These are phyloP conservation scores for Geotrichum australiense DNA, from an alignment of 1,139 yeast species.

Conservation along the genomic window DNA sequence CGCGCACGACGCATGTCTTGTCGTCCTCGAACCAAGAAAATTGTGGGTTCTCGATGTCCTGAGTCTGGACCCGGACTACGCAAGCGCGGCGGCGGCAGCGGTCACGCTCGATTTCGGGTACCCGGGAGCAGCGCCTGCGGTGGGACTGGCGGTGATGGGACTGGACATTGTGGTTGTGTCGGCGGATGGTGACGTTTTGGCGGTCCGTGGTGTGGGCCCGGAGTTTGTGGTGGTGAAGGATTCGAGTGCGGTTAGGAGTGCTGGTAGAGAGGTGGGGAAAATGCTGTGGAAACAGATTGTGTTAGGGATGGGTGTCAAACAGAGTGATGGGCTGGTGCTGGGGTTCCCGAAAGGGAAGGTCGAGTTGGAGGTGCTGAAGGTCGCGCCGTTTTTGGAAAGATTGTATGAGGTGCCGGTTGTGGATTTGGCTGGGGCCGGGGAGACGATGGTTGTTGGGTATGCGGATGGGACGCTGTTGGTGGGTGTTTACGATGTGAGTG, in stretches of 20 bases:
- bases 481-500: neutral
- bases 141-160: neutral
- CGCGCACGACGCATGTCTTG: conserved; percentile 1
- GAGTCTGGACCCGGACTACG: neutral
- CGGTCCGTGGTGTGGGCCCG: neutral
- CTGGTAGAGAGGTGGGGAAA: neutral
- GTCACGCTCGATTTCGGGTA: neutral
- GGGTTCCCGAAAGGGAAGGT: neutral
- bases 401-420: neutral
- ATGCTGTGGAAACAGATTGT: neutral
- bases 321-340: neutral
- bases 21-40: neutral
- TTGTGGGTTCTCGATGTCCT: neutral
- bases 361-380: neutral
- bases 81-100: no score
- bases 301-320: conserved; percentile 1
- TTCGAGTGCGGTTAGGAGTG: neutral
- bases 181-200: conserved; percentile 1
- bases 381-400: neutral
- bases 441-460: neutral
- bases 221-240: neutral
- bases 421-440: neutral
- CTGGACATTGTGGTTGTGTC: neutral
- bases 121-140: neutral
- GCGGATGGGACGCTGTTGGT: neutral